Base-by-base conservation (phyloP, 371 early-diverging fungal genomes). In the Ordospora colligata region DNA sequence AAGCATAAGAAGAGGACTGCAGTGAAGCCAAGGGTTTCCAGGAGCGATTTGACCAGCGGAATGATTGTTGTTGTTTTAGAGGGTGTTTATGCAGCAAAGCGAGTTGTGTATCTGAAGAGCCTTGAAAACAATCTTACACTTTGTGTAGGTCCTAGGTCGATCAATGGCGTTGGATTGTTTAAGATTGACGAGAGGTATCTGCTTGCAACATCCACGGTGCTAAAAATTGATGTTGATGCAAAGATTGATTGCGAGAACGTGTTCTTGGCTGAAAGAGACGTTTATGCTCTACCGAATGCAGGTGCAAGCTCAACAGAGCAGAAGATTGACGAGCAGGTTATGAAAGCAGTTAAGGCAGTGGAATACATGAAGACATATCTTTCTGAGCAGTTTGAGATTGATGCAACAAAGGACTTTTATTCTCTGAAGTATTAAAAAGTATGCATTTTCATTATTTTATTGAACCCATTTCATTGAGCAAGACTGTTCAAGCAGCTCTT, bases 101-200 rank as follows among this genome's bases (percentile, higher is more conserved):
- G 76, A 62, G 80, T 77, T 12, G 70, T 84, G 22, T 82, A 67
- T 65, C 8, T 83, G 12, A 74, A 78, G 49, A 52, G 62, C 14
- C 21, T 75, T 11, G 73, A 76, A 19, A 72, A 80, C n/a, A 65
- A 78, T 54, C 45, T 47, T 17, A 80, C 80, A 43, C 27, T 81
- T 23, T 76, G 81, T 37, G 51, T 62, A 51, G 81, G 82, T 1
- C 62, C 74, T n/a, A 50, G 21, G 17, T 46, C 65, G n/a, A 44
- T 77, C 17, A 81, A 78, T 66, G 70, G 62, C 37, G 67, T 80
- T 32, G 69, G 76, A 27, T 42, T 79, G 10, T 82, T 84, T 49
- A 77, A 69, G 40, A 82, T 84, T 46, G 81, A 84, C 72, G 82
- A 84, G 67, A 66, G 72, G 40, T 84, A 72, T 77, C 51, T 84